Evolutionary conservation across 2,329 filamentous ascomycete species (phyloP).

Genomic region (Periconia digitata): DNA sequence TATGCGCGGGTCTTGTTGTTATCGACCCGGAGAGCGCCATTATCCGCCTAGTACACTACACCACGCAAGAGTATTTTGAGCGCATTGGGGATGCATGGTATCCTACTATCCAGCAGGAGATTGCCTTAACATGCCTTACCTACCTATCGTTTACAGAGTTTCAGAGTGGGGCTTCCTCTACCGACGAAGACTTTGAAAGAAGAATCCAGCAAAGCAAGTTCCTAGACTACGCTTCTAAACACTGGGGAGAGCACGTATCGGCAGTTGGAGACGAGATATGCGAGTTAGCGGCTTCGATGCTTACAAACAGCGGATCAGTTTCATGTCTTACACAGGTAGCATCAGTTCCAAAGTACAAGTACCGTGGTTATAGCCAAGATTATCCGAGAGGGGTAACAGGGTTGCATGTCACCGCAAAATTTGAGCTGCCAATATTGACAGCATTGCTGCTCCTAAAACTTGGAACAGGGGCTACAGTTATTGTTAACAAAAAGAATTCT

Average conservation of each 20-base stretch:
- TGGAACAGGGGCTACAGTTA: neutral
- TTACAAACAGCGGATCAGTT: neutral
- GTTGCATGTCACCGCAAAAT: neutral
- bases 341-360: neutral
- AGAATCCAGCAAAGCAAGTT: conserved; percentile 19
- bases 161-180: conserved; percentile 9
- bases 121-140: conserved; percentile 25
- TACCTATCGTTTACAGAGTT: conserved; percentile 30
- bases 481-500: neutral
- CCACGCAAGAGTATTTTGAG: conserved; percentile 25
- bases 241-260: conserved; percentile 25
- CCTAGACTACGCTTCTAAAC: conserved; percentile 24
- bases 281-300: neutral
- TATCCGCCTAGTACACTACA: conserved; percentile 26
- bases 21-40: conserved; percentile 26
- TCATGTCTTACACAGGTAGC: neutral
- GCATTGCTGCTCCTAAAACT: neutral
- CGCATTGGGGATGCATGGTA: conserved; percentile 20
- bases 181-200: conserved; percentile 13
- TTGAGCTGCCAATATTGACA: neutral
- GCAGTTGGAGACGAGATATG: neutral
- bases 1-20: conserved; percentile 29
- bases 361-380: neutral
- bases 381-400: neutral
- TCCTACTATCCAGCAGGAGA: conserved; percentile 16